Evolutionary conservation across 2,329 filamentous ascomycete genomes (phyloP).

Genomic region (Pyrenochaeta sp.): DNA sequence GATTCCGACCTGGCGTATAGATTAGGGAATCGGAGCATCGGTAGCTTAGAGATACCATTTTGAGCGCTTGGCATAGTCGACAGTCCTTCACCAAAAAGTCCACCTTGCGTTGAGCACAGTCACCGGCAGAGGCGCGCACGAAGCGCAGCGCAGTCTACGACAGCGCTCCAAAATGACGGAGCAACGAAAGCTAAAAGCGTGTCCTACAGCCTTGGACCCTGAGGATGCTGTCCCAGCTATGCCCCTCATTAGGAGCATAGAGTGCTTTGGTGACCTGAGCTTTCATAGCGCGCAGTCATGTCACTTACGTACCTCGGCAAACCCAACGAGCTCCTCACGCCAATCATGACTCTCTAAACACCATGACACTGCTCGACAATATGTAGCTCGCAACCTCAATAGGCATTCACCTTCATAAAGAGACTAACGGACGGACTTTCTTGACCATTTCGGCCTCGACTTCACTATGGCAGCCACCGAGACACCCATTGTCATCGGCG

Average conservation of each 20-base stretch:
- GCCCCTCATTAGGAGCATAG: background rate
- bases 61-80: no score
- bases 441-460: background rate
- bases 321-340: constrained; percentile 1
- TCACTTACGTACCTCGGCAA: constrained; percentile 12
- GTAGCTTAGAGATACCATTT: no score
- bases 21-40: background rate
- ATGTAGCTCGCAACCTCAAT: background rate
- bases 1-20: constrained; percentile 6
- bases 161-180: no score
- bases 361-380: constrained; percentile 5
- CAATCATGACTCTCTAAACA: constrained; percentile 21
- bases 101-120: no score
- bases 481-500: constrained; percentile 67
- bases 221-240: background rate
- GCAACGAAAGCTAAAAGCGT: no score
- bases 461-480: constrained; percentile 4
- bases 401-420: background rate
- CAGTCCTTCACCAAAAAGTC: no score
- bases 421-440: background rate
- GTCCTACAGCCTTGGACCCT: background rate
- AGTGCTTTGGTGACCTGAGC: background rate
- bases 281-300: background rate
- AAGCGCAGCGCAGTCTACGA: no score
- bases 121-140: no score